A percentile compares a stretch with the other conserved stretches of the same genome.
phyloP scores from a whole-genome alignment of 192 early-diverging fungal species.

The Rhizophlyctis rosea region DNA sequence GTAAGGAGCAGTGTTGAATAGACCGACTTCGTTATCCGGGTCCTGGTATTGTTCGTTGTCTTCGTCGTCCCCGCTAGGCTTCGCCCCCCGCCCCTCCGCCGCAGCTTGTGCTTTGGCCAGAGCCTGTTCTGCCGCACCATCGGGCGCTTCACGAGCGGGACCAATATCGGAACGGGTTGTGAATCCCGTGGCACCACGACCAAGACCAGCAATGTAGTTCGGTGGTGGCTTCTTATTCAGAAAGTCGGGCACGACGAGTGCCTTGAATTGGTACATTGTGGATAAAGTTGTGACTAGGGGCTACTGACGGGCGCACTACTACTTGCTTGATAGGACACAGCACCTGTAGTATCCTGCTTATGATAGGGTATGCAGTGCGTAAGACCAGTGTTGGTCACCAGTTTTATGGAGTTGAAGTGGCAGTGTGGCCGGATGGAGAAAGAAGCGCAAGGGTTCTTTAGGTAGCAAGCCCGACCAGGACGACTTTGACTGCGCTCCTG shows the following conservation, averaged over 20 bases:
- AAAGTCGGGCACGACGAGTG: conserved; percentile 65
- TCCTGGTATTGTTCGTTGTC: conserved; percentile 79
- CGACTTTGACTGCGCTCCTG: too few species aligned
- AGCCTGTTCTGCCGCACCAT: conserved; percentile 24
- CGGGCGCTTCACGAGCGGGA: conserved; percentile 76
- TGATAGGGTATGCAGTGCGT: too few species aligned
- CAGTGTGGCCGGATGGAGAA: too few species aligned
- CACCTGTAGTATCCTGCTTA: too few species aligned
- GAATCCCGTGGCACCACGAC: conserved; percentile 95
- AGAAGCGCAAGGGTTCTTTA: too few species aligned
- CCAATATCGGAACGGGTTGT: conserved; percentile 98
- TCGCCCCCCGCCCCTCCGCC: conserved; percentile 29
- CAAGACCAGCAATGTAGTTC: conserved; percentile 95
- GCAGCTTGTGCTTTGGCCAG: conserved; percentile 30
- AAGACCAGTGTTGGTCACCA: too few species aligned
- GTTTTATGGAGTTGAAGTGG: too few species aligned
- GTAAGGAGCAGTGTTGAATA: conserved; percentile 84
- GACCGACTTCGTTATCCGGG: conserved; percentile 89
- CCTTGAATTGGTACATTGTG: conserved; percentile 33
- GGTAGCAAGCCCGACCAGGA: too few species aligned
- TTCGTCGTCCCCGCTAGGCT: conserved; percentile 62
- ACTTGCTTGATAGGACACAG: too few species aligned
- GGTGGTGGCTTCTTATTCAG: conserved; percentile 88
- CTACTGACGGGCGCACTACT: too few species aligned
- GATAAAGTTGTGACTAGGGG: too few species aligned